Percentiles rank a stretch among this genome's conserved stretches.
These are phyloP conservation scores for Ophiocordyceps camponoti-saundersi DNA, from an alignment of 2,329 filamentous ascomycete species.

Conservation along the genomic window DNA sequence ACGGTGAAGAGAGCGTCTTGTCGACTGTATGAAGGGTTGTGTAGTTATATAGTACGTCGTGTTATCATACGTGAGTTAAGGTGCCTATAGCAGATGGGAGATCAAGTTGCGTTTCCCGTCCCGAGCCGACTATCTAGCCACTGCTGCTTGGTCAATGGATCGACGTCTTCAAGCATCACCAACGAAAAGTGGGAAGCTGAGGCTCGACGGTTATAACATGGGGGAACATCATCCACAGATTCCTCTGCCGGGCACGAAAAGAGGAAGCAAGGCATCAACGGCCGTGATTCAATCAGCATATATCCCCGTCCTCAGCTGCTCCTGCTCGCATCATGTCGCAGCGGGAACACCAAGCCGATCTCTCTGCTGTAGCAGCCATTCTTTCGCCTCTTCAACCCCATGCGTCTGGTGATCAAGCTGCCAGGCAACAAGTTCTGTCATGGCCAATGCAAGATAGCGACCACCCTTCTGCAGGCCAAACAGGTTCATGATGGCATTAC, in stretches of 20 bases:
- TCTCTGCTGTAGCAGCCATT: constrained; percentile 3
- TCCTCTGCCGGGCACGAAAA: not conserved
- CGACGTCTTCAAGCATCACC: too few relatives aligned
- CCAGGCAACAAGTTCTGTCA: constrained; percentile 4
- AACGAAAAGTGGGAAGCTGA: too few relatives aligned
- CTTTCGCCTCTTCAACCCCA: constrained; percentile 2
- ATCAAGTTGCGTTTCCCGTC: too few relatives aligned
- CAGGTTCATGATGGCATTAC: constrained; percentile 3
- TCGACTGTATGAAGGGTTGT: not conserved
- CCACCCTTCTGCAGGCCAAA: constrained; percentile 4
- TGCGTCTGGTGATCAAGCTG: constrained; percentile 4
- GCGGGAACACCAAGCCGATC: not conserved
- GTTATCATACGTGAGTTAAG: too few relatives aligned
- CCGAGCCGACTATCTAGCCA: too few relatives aligned
- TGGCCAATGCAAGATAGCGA: constrained; percentile 2
- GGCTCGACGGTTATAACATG: too few relatives aligned
- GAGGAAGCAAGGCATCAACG: not conserved
- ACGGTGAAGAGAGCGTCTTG: not conserved
- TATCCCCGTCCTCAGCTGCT: not conserved
- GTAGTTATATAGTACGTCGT: not conserved
- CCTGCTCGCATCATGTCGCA: not conserved
- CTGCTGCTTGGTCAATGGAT: too few relatives aligned
- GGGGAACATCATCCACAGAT: too few relatives aligned
- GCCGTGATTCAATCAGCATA: not conserved
- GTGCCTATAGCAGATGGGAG: too few relatives aligned